Base-by-base conservation (phyloP, 768 basidiomycete species). In the Phaeotremella skinneri region DNA sequence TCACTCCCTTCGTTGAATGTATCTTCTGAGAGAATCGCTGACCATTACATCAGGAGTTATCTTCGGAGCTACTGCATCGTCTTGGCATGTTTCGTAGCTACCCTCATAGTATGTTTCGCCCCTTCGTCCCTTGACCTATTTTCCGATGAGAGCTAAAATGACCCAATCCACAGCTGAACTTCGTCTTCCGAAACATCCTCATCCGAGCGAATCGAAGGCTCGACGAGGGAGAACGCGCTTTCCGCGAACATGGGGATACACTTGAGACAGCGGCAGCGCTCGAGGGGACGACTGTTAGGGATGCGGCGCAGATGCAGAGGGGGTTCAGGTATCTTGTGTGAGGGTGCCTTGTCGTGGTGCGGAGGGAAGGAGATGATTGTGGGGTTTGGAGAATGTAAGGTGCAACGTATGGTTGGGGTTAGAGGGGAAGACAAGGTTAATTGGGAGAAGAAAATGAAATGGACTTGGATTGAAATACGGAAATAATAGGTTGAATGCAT, bases 161-260 rank as follows among this genome's bases (percentile, higher is more conserved):
- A 6, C 14, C 21, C 41, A 34, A 27, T 47, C 30, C 26, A 17
- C 20, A 66, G 65, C 58, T 67, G 39, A 67, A 67, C 34, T 21
- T 68, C 9, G 61, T 51, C 49, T 64, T 68, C 66, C 59, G 66
- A 14, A 41, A 54, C 30, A 64, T 68, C 43, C 57, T 68, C 26
- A 54, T 64, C 4, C 41, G 55, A 6, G 63, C 62, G 27, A 68
- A 68, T 34, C 39, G 59, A 11, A 39, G 52, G 27, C 55, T 68
- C 2, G 66, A 49, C 14, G 63, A 48, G 17, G 66, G 66, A 23
- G 62, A 68, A 52, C 7, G 53, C 11, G 66, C 66, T 20, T 68
- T 67, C 41, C 49, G 49, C n/a, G 55, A 56, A 31, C 65, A 67
- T 45, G 58, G 59, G 3, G 65, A 67, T 47, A 62, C 52, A 3